Percentiles rank a stretch among this genome's conserved stretches.
Conservation (phyloP, 805 yeast genomes). For the Ascoidea rubescens region DNA sequence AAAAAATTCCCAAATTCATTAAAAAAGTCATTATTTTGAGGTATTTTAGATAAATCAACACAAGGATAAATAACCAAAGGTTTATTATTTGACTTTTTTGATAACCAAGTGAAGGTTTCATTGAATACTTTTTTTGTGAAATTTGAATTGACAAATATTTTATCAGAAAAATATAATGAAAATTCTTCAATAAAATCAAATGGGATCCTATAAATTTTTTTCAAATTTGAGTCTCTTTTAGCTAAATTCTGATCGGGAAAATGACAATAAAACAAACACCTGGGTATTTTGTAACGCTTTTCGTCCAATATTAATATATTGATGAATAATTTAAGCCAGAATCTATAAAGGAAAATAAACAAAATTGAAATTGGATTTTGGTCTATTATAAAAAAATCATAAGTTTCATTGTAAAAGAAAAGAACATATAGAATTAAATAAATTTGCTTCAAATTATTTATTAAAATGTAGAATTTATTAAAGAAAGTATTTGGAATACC, state of each 20-base stretch:
- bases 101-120: slow-evolving; percentile 38
- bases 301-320: no score
- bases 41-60: slow-evolving; percentile 33
- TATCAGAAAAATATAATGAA: slow-evolving; percentile 64
- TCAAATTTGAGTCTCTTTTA: slow-evolving; percentile 29
- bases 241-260: slow-evolving; percentile 86
- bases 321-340: slow-evolving; percentile 28
- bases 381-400: slow-evolving; percentile 74
- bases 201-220: slow-evolving; percentile 60
- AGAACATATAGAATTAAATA: slow-evolving; percentile 39
- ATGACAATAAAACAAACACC: slow-evolving; percentile 81
- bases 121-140: slow-evolving; percentile 66
- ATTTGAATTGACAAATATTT: slow-evolving; percentile 73
- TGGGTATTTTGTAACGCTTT: slow-evolving; percentile 24
- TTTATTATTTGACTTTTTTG: slow-evolving; percentile 10
- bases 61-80: slow-evolving; percentile 38
- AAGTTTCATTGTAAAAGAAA: slow-evolving; percentile 30
- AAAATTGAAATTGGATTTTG: slow-evolving; percentile 83
- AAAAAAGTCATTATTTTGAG: slow-evolving; percentile 9
- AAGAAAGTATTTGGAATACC: slow-evolving; percentile 56
- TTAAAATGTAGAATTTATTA: slow-evolving; percentile 64
- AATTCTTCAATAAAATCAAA: slow-evolving; percentile 78
- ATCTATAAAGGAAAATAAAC: slow-evolving; percentile 9
- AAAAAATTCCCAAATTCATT: slow-evolving; percentile 8
- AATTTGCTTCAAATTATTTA: slow-evolving; percentile 74